phyloP scores from a whole-genome alignment of 2,329 filamentous ascomycete species.

The Nothophoma quercina region DNA sequence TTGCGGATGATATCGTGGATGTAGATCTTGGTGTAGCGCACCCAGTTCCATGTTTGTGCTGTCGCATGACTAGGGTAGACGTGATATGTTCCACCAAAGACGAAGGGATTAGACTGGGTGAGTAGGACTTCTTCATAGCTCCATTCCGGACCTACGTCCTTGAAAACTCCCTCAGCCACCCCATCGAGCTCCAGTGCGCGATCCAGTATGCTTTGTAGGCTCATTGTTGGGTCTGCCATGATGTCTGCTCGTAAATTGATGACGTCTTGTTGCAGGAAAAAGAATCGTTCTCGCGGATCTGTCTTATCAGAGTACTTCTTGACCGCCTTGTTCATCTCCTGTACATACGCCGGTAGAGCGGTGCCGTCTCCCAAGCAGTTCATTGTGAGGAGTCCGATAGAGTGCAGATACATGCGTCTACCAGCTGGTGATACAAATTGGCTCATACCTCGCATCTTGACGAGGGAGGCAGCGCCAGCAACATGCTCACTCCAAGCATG shows the following conservation, averaged over 20 bases:
- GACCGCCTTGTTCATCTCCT: conserved; percentile 35
- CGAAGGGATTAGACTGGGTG: conserved; percentile 2
- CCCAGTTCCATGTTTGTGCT: conserved; percentile 46
- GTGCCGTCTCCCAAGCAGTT: conserved; percentile 38
- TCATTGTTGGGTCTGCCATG: conserved; percentile 20
- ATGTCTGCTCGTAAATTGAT: conserved; percentile 40
- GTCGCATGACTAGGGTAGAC: conserved; percentile 38
- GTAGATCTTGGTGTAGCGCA: conserved; percentile 44
- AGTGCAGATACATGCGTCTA: conserved; percentile 44
- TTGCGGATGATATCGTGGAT: conserved; percentile 48
- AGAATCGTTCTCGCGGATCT: conserved; percentile 39
- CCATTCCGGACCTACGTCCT: conserved; percentile 30
- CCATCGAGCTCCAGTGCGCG: conserved; percentile 36
- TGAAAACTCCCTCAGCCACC: conserved; percentile 30
- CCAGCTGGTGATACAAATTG: conserved; percentile 42
- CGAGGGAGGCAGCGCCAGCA: conserved; percentile 43
- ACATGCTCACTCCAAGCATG: conserved; percentile 47
- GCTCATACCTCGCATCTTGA: conserved; percentile 39
- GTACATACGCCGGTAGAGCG: conserved; percentile 34
- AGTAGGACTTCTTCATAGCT: conserved; percentile 25
- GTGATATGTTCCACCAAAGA: conserved; percentile 42
- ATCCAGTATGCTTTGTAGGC: conserved; percentile 33
- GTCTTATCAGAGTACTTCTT: conserved; percentile 25
- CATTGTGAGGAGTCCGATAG: conserved; percentile 35
- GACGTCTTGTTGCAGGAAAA: conserved; percentile 37